phyloP scores from a whole-genome alignment of 2,329 filamentous ascomycete species.

The Pseudocercospora ulei region DNA sequence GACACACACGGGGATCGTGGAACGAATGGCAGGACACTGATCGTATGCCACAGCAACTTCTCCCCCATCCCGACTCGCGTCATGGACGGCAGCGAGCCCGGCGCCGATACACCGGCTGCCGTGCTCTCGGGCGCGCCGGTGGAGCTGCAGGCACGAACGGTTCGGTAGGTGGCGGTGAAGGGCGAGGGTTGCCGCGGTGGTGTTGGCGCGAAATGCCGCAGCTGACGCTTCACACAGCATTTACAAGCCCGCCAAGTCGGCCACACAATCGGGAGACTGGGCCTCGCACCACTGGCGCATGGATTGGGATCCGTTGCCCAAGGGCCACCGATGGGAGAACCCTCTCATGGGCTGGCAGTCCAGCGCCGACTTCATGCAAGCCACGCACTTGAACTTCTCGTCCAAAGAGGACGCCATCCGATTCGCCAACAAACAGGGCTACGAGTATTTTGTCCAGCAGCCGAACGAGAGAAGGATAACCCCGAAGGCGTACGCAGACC shows the following conservation, averaged over 20 bases:
- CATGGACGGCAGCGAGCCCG: conserved; percentile 81
- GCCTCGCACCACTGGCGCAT: conserved; percentile 80
- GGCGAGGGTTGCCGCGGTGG: too few species aligned
- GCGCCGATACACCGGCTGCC: conserved; percentile 64
- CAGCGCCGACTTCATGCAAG: conserved; percentile 88
- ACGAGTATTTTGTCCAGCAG: conserved; percentile 98
- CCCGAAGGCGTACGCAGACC: conserved; percentile 93
- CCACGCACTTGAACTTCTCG: conserved; percentile 81
- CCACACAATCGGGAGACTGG: conserved; percentile 89
- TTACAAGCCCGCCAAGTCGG: conserved; percentile 83
- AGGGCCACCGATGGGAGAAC: conserved; percentile 97
- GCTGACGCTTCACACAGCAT: conserved; percentile 52
- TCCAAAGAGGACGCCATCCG: conserved; percentile 86
- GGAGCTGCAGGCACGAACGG: conserved; percentile 85
- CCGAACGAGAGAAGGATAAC: conserved; percentile 77
- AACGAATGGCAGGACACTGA: conserved; percentile 24
- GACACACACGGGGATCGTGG: conserved; percentile 2
- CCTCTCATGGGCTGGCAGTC: conserved; percentile 98
- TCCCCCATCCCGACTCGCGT: conserved; percentile 82
- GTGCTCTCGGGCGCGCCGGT: conserved; percentile 84
- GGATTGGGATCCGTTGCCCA: conserved; percentile 92
- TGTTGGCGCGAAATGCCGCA: too few species aligned
- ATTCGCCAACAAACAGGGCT: conserved; percentile 97
- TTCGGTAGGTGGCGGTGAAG: too few species aligned
- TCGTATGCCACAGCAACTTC: conserved; percentile 54